Percentiles rank a stretch among this genome's conserved stretches.
These are phyloP conservation scores for Ramularia collo-cygni DNA, from an alignment of 2,329 filamentous ascomycete species.

Conservation along the genomic window DNA sequence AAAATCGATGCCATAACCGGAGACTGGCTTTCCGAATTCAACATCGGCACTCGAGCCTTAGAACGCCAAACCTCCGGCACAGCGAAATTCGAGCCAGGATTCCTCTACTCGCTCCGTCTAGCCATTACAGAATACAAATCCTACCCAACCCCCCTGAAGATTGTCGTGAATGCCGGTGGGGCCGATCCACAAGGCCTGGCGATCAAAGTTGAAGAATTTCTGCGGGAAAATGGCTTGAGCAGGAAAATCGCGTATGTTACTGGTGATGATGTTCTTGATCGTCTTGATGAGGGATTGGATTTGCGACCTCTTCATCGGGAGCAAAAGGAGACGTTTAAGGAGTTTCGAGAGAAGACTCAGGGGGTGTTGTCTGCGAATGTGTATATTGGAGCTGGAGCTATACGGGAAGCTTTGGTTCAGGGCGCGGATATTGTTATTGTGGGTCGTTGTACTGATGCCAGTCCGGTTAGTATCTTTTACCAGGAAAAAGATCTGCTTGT, in stretches of 20 bases:
- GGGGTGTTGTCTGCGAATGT: too few relatives aligned
- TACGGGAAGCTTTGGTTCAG: constrained; percentile 32
- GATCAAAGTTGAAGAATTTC: constrained; percentile 35
- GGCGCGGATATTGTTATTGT: constrained; percentile 39
- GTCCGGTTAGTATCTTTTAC: too few relatives aligned
- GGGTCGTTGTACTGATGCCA: constrained; percentile 37
- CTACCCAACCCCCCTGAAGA: constrained; percentile 48
- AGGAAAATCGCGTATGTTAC: constrained; percentile 42
- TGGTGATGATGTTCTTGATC: too few relatives aligned
- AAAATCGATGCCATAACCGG: constrained; percentile 51
- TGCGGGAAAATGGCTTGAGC: constrained; percentile 26
- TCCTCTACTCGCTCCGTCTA: constrained; percentile 42
- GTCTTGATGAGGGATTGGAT: too few relatives aligned
- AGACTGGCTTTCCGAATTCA: constrained; percentile 41
- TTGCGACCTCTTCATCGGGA: too few relatives aligned
- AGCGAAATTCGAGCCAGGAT: constrained; percentile 41
- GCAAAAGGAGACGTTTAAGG: too few relatives aligned
- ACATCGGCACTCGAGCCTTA: constrained; percentile 24
- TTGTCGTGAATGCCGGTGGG: constrained; percentile 51
- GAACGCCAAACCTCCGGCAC: constrained; percentile 19
- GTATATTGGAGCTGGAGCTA: constrained; percentile 39
- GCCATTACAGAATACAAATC: constrained; percentile 39
- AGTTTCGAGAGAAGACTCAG: too few relatives aligned
- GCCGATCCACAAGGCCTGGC: constrained; percentile 50
- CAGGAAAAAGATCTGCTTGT: too few relatives aligned